Percentiles rank a stretch among this genome's conserved stretches.
Conservation (phyloP, 352 stramenopile species). For the Phytophthora sansomeana region DNA sequence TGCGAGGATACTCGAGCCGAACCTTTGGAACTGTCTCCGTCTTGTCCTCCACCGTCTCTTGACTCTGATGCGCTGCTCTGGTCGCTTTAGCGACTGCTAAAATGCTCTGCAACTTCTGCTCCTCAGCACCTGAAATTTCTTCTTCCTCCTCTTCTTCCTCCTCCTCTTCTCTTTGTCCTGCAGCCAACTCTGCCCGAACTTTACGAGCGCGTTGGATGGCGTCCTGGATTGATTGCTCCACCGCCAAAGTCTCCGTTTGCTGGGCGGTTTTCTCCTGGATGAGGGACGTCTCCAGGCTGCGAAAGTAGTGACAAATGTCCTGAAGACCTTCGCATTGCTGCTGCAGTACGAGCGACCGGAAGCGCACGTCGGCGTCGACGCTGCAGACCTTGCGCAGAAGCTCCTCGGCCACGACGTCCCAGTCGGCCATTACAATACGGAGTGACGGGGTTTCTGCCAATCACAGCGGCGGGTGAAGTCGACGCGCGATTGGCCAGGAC, state of each 20-base stretch:
- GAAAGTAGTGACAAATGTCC: constrained; percentile 26
- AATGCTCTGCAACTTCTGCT: constrained; percentile 31
- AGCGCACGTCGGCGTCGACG: constrained; percentile 44
- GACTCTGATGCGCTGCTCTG: constrained; percentile 7
- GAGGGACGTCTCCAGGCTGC: constrained; percentile 19
- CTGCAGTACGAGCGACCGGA: constrained; percentile 42
- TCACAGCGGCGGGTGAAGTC: background rate
- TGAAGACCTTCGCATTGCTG: constrained; percentile 52
- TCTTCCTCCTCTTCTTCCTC: constrained; percentile 4
- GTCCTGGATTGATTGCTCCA: constrained; percentile 52
- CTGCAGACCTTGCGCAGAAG: constrained; percentile 28
- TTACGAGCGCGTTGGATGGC: constrained; percentile 55
- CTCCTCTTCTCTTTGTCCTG: background rate
- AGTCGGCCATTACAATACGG: constrained; percentile 17
- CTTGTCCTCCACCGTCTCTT: constrained; percentile 3
- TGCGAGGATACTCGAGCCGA: constrained; percentile 57
- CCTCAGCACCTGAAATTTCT: constrained; percentile 3
- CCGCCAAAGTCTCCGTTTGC: constrained; percentile 29
- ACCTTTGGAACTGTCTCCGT: constrained; percentile 1
- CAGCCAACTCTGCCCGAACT: constrained; percentile 31
- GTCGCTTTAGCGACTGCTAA: constrained; percentile 43
- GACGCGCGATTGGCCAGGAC: constrained; percentile 12
- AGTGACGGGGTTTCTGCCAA: constrained; percentile 15
- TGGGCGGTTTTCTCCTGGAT: constrained; percentile 12
- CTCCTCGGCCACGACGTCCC: constrained; percentile 16